These are phyloP conservation scores for Rehmannia glutinosa DNA, from an alignment of 257 asterid species.

Conservation along the genomic window DNA sequence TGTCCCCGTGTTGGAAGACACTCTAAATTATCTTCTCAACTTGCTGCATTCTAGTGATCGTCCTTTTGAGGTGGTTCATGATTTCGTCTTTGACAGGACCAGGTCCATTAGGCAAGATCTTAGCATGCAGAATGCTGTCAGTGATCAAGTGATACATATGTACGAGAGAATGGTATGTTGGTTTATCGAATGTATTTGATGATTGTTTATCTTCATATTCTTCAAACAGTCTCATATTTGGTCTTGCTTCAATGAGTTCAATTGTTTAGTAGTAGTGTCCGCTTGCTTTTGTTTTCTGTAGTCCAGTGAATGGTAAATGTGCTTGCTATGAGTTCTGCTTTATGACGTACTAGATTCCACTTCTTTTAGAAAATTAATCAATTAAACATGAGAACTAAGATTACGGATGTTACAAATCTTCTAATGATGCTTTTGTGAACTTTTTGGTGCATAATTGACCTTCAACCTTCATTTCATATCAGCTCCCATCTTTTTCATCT, in stretches of 20 bases:
- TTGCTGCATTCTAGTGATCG: conserved; percentile 51
- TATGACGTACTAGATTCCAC: no score
- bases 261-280: neutral
- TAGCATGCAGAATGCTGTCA: conserved; percentile 72
- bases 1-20: conserved; percentile 64
- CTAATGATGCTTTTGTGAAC: no score
- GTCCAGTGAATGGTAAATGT: neutral
- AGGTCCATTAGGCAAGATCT: conserved; percentile 96
- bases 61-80: conserved; percentile 81
- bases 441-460: no score
- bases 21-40: conserved; percentile 64
- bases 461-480: no score
- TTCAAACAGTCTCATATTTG: neutral
- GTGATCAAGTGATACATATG: conserved; percentile 58
- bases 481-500: no score
- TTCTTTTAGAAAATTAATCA: no score
- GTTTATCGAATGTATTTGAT: neutral
- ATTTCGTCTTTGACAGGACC: conserved; percentile 85
- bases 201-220: neutral
- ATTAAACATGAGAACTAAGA: no score
- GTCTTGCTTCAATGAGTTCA: no score
- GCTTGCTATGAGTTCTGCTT: neutral
- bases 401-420: no score
- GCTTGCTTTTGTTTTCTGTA: neutral
- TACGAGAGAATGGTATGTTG: conserved; percentile 89